Conservation (phyloP, 1,284 basidiomycete species). For the Tremellales sp. region DNA sequence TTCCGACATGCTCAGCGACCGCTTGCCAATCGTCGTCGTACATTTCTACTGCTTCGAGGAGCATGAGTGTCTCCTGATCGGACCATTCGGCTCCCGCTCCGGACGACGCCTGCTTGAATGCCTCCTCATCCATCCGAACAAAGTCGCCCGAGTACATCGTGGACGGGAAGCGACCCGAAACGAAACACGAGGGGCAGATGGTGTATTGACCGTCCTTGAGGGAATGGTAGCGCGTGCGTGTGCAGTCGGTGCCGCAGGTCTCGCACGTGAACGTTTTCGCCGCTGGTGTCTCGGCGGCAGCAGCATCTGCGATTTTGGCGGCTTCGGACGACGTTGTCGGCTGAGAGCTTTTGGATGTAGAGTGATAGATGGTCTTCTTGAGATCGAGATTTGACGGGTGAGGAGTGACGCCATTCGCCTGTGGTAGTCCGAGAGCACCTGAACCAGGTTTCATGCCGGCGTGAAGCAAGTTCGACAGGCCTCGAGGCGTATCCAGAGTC, state of each 20-base stretch:
- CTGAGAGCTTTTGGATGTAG: constrained; percentile 66
- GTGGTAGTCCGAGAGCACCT: constrained; percentile 43
- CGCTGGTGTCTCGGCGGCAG: constrained; percentile 55
- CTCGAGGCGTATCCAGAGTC: constrained; percentile 92
- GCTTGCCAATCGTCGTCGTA: constrained; percentile 95
- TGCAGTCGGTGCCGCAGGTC: constrained; percentile 92
- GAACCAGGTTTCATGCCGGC: constrained; percentile 66
- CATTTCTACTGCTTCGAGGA: constrained; percentile 96
- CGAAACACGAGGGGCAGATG: constrained; percentile 85
- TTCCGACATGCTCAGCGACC: constrained; percentile 87
- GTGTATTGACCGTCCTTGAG: constrained; percentile 89
- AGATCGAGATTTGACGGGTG: constrained; percentile 69
- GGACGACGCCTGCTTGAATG: constrained; percentile 52
- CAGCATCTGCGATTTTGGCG: constrained; percentile 42
- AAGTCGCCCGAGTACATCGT: constrained; percentile 98
- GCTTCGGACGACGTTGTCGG: constrained; percentile 64
- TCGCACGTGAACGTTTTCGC: constrained; percentile 72
- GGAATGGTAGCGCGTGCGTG: constrained; percentile 81
- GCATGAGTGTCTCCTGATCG: constrained; percentile 80
- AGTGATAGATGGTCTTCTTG: constrained; percentile 81
- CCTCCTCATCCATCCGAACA: constrained; percentile 71
- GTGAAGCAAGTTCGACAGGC: constrained; percentile 83
- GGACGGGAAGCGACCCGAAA: constrained; percentile 92
- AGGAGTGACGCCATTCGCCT: constrained; percentile 52
- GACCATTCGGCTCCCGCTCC: constrained; percentile 70